phyloP scores from a whole-genome alignment of 345 rosid species.

The Gossypium mustelinum region DNA sequence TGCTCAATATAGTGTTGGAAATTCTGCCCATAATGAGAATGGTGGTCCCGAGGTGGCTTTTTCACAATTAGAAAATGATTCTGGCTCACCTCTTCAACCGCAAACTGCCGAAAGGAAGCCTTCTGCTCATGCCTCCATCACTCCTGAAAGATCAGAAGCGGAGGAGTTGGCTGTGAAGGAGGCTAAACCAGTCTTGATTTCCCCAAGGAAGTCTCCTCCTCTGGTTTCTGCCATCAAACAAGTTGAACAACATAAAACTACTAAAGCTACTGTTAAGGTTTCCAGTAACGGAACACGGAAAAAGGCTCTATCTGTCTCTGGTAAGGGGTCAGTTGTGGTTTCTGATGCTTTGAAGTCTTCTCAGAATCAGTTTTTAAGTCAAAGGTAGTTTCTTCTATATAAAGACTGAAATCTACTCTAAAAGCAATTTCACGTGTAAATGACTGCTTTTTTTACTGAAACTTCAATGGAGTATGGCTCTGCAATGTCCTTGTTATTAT shows the following conservation, averaged over 20 bases:
- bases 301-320: slow-evolving; percentile 38
- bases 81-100: slow-evolving; percentile 26
- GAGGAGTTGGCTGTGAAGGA: slow-evolving; percentile 35
- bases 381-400: slow-evolving; percentile 50
- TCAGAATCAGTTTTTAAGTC: slow-evolving; percentile 39
- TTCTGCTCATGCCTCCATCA: slow-evolving; percentile 24
- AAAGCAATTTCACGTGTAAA: slow-evolving; percentile 37
- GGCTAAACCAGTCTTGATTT: slow-evolving; percentile 34
- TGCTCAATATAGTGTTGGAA: slow-evolving; percentile 28
- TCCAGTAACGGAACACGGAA: slow-evolving; percentile 37
- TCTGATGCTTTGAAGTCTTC: slow-evolving; percentile 38
- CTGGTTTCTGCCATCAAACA: slow-evolving; percentile 26
- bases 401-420: slow-evolving; percentile 43
- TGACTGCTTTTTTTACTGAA: slow-evolving; percentile 36
- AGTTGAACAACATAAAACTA: slow-evolving; percentile 40
- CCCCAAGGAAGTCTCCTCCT: slow-evolving; percentile 55
- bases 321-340: slow-evolving; percentile 33
- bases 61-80: slow-evolving; percentile 29
- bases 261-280: slow-evolving; percentile 40
- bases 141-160: slow-evolving; percentile 38
- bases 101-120: slow-evolving; percentile 31
- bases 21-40: slow-evolving; percentile 32
- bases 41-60: slow-evolving; percentile 28
- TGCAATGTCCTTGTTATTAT: slow-evolving; percentile 15
- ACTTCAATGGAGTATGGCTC: slow-evolving; percentile 31